Evolutionary conservation across 1,284 basidiomycete species (phyloP), one percentile per base, ranked within the genome.

Genomic region (Boletellus deceptivus): DNA sequence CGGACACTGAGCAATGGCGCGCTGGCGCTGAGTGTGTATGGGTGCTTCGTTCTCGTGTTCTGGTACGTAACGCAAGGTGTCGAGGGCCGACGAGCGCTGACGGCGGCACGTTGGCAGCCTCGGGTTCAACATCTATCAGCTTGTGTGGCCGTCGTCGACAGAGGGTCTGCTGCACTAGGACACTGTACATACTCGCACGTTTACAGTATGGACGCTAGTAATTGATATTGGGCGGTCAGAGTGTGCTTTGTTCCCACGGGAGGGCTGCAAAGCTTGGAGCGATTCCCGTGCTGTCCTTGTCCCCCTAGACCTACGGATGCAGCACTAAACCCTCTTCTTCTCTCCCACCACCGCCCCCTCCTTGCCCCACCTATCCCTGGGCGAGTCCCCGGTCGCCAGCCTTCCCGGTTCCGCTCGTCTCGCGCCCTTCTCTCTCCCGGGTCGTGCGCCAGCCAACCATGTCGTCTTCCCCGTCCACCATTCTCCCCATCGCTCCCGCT

Each of bases 21-120:
- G 2, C 70, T 91, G 38, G 83, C 72, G 7, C 71, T 98, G 47
- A 78, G 83, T 20, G 67, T 82, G 7, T 96, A 95, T 67, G 94
- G 94, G 13, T 69, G 77, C n/a, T 77, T 75, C 57, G 83, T 98
- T 42, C 93, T 94, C 72, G 74, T 88, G 24, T 92, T 96, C 69
- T 95, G 92, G 91, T 92, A 64, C 62, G 90, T 77, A 22, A 31
- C 20, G 10, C 17, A 17, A 33, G 9, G 5, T 46, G 16, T 35
- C 46, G 22, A 48, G 42, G 22, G 38, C 11, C 35, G 39, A 33
- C 34, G n/a, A 14, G 42, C 27, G 34, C 58, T 59, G 37, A 59
- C 42, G 18, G 17, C 3, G 35, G 14, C 22, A 36, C 22, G 11
- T 31, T 16, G 14, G 16, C 67, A 91, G 89, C 64, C 70, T 92